Evolutionary conservation across 2,329 filamentous ascomycete species (phyloP), one percentile per base, ranked within the genome.

Genomic region (Colletotrichum sp.): DNA sequence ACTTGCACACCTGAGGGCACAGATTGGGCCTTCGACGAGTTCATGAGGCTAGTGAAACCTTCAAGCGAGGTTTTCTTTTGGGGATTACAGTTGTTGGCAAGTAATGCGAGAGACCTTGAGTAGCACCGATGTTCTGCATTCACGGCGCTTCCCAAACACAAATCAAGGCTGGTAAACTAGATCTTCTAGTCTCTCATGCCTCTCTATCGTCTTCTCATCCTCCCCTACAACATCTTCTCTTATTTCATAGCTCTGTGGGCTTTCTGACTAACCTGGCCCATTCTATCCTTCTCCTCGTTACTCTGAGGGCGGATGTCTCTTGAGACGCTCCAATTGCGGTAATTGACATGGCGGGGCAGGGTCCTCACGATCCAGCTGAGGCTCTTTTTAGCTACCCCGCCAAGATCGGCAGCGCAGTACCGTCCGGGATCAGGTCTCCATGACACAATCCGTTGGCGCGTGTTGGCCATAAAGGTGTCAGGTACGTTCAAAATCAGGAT

Each of bases 101-200:
- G 36, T 1, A 43, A 43, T 43, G 36, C 4, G 16, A 43, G 36
- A 43, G 16, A 43, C 4, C 2, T 39, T 39, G 4, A 18, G 16
- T n/a, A 4, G 4, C 8, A 18, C 36, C 16, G 36, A 43, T 43
- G 36, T 43, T 4, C 36, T 18, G 36, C 16, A 3, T 43, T 18
- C 2, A 43, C 36, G 4, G 4, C 16, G 1, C 36, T 4, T 18
- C 0, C 2, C 36, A 18, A 43, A 43, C 36, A 18, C 16, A 18
- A 10, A 43, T 43, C 2, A 3, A 43, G 36, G 36, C 16, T 43
- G 1, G 36, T 43, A 4, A n/a, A 43, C 36, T 43, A 43, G 16
- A 43, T 43, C 1, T 43, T 0, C 16, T 43, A n/a, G 36, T 43
- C 0, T 0, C 36, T 6, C 36, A 3, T 0, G 16, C 0, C 36